Evolutionary conservation across 495 filamentous ascomycete genomes (phyloP).

Genomic region (Saxophila tyrrhenica): DNA sequence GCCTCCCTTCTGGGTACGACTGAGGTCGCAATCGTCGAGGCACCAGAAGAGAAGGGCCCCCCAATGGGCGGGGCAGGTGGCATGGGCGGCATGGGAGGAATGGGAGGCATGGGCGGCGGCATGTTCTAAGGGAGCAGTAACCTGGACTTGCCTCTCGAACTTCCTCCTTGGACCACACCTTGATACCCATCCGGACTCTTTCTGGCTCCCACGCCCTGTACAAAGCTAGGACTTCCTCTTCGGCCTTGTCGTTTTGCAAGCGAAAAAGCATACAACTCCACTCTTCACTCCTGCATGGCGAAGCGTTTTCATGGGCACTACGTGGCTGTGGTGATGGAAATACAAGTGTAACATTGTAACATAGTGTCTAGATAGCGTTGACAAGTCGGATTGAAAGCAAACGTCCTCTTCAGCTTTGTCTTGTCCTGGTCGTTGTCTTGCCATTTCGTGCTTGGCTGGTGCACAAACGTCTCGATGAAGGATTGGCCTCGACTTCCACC

Average conservation of each 20-base stretch:
- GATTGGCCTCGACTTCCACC: no score
- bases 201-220: no score
- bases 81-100: conserved; percentile 27
- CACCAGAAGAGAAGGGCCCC: conserved; percentile 76
- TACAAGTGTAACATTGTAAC: conserved; percentile 1
- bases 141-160: neutral
- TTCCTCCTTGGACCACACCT: neutral
- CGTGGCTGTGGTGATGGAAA: neutral
- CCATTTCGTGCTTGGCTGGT: no score
- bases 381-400: neutral
- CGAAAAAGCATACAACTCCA: neutral
- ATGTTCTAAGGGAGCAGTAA: conserved; percentile 38
- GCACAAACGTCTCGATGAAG: no score
- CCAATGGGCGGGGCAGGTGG: conserved; percentile 30
- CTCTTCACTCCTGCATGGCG: conserved; percentile 8
- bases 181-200: conserved; percentile 1
- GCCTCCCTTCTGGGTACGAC: conserved; percentile 95
- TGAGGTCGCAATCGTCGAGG: conserved; percentile 94
- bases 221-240: conserved; percentile 1
- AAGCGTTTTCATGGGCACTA: neutral
- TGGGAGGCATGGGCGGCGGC: conserved; percentile 45
- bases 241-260: conserved; percentile 4
- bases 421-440: neutral
- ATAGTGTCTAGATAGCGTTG: conserved; percentile 17
- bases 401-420: neutral